Evolutionary conservation across 768 basidiomycete genomes (phyloP).

Genomic region (Xanthoconium purpureum): DNA sequence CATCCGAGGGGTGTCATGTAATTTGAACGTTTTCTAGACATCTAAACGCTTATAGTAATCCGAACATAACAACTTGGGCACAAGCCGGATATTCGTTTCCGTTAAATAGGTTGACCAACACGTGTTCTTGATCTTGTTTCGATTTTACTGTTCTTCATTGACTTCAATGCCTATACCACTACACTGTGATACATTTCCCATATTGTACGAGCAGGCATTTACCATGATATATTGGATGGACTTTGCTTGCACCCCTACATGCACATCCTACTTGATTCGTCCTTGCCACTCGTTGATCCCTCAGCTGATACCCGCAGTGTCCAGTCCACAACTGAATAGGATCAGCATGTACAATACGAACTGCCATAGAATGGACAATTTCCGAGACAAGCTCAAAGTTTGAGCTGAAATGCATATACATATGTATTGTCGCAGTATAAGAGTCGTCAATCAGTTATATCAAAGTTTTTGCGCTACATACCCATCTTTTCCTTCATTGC

Average conservation of each 20-base stretch:
- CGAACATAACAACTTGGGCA: conserved; percentile 85
- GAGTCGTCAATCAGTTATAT: background rate
- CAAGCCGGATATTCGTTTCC: conserved; percentile 76
- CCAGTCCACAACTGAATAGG: conserved; percentile 1
- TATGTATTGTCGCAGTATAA: background rate
- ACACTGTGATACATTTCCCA: conserved; percentile 17
- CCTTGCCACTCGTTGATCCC: background rate
- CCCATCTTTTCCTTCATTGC: conserved; percentile 11
- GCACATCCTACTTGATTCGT: conserved; percentile 10
- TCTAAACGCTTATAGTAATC: conserved; percentile 64
- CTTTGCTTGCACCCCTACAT: conserved; percentile 1
- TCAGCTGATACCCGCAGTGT: conserved; percentile 3
- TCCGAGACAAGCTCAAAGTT: background rate
- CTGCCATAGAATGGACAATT: conserved; percentile 4
- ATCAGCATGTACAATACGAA: conserved; percentile 4
- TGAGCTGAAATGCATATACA: background rate
- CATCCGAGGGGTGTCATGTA: background rate
- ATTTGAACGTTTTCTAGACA: conserved; percentile 22
- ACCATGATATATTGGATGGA: conserved; percentile 25
- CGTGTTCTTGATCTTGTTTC: conserved; percentile 19
- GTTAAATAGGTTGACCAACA: conserved; percentile 45
- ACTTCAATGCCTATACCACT: conserved; percentile 15
- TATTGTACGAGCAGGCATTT: conserved; percentile 28
- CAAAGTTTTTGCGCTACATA: background rate
- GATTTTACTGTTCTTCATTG: conserved; percentile 5